phyloP scores from a whole-genome alignment of 768 basidiomycete genomes.

The Lentinula detonsa region DNA sequence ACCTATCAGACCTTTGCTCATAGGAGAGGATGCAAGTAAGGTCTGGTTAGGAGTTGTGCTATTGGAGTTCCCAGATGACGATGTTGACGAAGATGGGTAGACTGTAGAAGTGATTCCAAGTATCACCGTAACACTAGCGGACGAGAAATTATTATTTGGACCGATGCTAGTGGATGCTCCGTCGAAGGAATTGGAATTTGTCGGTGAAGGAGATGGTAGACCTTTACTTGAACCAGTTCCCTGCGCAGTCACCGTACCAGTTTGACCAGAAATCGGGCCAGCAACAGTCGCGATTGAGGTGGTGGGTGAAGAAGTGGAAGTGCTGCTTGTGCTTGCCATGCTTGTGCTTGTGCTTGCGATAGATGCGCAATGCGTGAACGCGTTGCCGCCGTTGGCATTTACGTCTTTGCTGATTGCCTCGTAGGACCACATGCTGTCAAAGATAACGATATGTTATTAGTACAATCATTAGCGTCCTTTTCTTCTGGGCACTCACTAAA shows the following conservation, averaged over 20 bases:
- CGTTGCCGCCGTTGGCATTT: slow-evolving; percentile 17
- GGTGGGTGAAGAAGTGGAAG: background rate
- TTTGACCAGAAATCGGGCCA: background rate
- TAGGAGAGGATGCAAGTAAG: background rate
- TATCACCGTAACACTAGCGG: background rate
- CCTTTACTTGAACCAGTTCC: background rate
- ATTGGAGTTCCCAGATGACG: background rate
- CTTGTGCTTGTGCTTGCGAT: background rate
- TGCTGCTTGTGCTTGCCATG: background rate
- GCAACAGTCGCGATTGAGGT: background rate
- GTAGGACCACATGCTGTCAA: slow-evolving; percentile 15
- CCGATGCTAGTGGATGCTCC: no score
- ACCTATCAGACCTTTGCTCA: background rate
- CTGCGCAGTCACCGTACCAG: background rate
- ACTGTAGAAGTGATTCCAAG: background rate
- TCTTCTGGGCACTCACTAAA: background rate
- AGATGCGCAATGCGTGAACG: slow-evolving; percentile 20
- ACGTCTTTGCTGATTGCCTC: slow-evolving; percentile 13
- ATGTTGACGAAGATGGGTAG: background rate
- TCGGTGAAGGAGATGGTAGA: background rate
- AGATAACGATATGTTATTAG: background rate
- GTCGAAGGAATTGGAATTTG: background rate
- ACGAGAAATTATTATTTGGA: background rate
- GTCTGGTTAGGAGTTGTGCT: background rate
- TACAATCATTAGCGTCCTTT: background rate